Conservation (phyloP, 2,329 filamentous ascomycete species). For the Verticillium tricorpus region DNA sequence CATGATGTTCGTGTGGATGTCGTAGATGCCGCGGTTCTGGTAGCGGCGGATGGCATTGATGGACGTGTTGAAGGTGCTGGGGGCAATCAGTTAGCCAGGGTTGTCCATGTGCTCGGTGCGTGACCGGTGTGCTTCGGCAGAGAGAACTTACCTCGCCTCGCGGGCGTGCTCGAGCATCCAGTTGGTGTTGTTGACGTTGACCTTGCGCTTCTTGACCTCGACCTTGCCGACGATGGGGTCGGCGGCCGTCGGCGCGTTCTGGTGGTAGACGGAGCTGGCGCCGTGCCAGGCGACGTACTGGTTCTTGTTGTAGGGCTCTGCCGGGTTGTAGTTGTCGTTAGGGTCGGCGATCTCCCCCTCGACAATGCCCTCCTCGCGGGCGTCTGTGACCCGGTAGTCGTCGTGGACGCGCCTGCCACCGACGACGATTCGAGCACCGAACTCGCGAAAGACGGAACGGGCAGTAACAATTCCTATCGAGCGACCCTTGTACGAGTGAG, state of each 20-base stretch:
- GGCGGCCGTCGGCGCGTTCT: conserved; percentile 71
- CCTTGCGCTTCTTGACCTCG: conserved; percentile 77
- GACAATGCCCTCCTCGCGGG: conserved; percentile 66
- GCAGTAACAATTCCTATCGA: conserved; percentile 96
- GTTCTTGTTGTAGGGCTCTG: conserved; percentile 95
- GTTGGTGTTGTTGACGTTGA: conserved; percentile 87
- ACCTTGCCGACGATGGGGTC: conserved; percentile 66
- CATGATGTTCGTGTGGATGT: conserved; percentile 89
- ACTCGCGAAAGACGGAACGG: conserved; percentile 93
- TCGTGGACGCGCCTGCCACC: conserved; percentile 82
- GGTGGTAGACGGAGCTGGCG: conserved; percentile 92
- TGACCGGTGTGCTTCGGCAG: not conserved
- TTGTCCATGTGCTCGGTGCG: too few species aligned
- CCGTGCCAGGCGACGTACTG: conserved; percentile 99
- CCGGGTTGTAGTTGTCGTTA: conserved; percentile 71
- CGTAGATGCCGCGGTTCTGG: conserved; percentile 73
- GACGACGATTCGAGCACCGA: conserved; percentile 89
- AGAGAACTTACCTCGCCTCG: conserved; percentile 69
- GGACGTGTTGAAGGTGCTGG: conserved; percentile 76
- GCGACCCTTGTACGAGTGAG: conserved; percentile 96
- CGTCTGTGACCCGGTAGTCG: conserved; percentile 80
- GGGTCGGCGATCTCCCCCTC: conserved; percentile 92
- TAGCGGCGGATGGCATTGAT: conserved; percentile 64
- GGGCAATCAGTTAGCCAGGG: not conserved
- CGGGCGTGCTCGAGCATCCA: conserved; percentile 96